Conservation (phyloP, 2,329 filamentous ascomycete species). For the Pestalotiopsis fici region DNA sequence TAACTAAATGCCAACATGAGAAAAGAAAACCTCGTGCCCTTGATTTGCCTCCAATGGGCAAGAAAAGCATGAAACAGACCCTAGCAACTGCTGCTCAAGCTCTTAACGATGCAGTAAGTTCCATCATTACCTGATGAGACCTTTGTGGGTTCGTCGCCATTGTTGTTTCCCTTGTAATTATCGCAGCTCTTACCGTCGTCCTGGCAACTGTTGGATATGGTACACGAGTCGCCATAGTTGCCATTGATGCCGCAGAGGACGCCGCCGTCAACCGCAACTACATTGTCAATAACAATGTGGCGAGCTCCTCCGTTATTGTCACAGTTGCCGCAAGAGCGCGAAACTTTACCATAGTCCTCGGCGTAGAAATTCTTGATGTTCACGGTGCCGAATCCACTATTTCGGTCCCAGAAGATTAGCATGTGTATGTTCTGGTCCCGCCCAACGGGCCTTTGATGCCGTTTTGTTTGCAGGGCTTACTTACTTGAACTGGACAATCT, state of each 20-base stretch:
- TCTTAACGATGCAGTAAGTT: slow-evolving; percentile 28
- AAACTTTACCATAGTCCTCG: slow-evolving; percentile 47
- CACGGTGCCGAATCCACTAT: slow-evolving; percentile 36
- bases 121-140: slow-evolving; percentile 37
- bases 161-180: slow-evolving; percentile 36
- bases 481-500: slow-evolving; percentile 41
- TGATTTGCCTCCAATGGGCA: neutral
- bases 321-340: slow-evolving; percentile 53
- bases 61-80: neutral
- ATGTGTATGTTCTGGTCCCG: neutral
- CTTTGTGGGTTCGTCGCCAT: slow-evolving; percentile 36
- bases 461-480: neutral
- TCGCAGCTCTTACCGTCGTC: slow-evolving; percentile 29
- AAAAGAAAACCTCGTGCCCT: neutral
- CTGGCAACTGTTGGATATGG: slow-evolving; percentile 40
- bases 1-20: neutral
- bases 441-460: neutral
- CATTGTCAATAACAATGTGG: slow-evolving; percentile 43
- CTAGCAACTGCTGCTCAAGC: slow-evolving; percentile 17
- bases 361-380: slow-evolving; percentile 41
- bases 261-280: slow-evolving; percentile 40
- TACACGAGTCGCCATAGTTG: slow-evolving; percentile 50
- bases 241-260: slow-evolving; percentile 49
- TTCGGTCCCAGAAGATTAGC: neutral
- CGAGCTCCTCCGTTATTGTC: slow-evolving; percentile 38